A percentile compares a stretch with the other conserved stretches of the same genome.
Evolutionary conservation across 2,329 filamentous ascomycete genomes (phyloP).

Genomic region (Xylaria multiplex): DNA sequence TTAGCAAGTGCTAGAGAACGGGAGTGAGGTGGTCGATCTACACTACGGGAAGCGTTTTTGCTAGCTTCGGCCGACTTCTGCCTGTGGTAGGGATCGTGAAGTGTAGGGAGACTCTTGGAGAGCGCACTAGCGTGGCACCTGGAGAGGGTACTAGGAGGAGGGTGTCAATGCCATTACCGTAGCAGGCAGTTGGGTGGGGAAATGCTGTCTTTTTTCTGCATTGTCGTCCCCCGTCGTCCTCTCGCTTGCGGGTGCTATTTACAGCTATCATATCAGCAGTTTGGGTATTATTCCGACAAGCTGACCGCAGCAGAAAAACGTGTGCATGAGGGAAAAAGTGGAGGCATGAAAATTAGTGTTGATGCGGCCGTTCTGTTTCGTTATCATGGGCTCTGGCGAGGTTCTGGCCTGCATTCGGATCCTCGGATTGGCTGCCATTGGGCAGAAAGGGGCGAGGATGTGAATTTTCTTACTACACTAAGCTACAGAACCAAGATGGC

Average conservation of each 20-base stretch:
- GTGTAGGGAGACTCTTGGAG: no score
- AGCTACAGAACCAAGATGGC: slow-evolving; percentile 21
- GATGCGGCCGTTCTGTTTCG: slow-evolving; percentile 16
- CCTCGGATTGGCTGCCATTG: slow-evolving; percentile 16
- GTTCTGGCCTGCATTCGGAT: slow-evolving; percentile 2
- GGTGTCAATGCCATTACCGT: not conserved
- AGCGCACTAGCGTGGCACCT: not conserved
- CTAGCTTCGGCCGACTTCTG: not conserved
- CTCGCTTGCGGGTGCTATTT: slow-evolving; percentile 31
- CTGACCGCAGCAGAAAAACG: slow-evolving; percentile 26
- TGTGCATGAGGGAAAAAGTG: slow-evolving; percentile 25
- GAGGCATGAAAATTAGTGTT: slow-evolving; percentile 20
- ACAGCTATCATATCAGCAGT: slow-evolving; percentile 26
- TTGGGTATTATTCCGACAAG: slow-evolving; percentile 3
- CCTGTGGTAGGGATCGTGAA: no score
- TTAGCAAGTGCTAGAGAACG: not conserved
- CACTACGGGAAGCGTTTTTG: not conserved
- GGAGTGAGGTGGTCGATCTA: slow-evolving; percentile 12
- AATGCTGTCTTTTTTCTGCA: not conserved
- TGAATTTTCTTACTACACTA: slow-evolving; percentile 27
- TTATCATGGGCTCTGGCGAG: slow-evolving; percentile 14
- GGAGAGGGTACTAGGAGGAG: not conserved
- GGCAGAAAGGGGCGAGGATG: slow-evolving; percentile 7
- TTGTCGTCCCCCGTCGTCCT: slow-evolving; percentile 4
- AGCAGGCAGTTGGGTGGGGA: slow-evolving; percentile 1